These are phyloP conservation scores for Elsinoe necatrix DNA, from an alignment of 2,329 filamentous ascomycete genomes.

Conservation along the genomic window DNA sequence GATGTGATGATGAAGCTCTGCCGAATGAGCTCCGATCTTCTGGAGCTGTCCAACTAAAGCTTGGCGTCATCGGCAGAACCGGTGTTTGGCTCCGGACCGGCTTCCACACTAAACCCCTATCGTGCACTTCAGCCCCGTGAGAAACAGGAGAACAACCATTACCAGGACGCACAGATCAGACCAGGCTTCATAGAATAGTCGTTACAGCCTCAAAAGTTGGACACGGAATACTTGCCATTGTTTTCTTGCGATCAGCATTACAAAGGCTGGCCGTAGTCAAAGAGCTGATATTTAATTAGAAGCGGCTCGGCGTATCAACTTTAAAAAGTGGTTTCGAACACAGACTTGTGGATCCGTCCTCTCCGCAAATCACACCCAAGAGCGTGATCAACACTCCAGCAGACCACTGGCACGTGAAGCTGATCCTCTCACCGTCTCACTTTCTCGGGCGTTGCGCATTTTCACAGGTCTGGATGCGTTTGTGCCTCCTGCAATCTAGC, in stretches of 20 bases:
- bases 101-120: not conserved
- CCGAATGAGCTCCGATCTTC: not conserved
- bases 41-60: not conserved
- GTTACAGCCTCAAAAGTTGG: slow-evolving; percentile 1
- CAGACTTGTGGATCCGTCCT: not conserved
- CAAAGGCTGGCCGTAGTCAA: not conserved
- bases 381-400: slow-evolving; percentile 8
- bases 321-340: not conserved
- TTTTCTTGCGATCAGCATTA: not conserved
- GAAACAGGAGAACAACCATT: slow-evolving; percentile 12
- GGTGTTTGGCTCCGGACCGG: not conserved
- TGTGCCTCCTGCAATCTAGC: not conserved
- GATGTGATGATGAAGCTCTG: slow-evolving; percentile 2
- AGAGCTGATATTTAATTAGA: not conserved
- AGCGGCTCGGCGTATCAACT: not conserved
- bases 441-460: not conserved
- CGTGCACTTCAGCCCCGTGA: not conserved
- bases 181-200: not conserved
- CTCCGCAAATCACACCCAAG: not conserved
- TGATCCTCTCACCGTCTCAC: slow-evolving; percentile 12
- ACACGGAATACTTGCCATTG: not conserved
- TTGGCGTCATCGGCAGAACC: not conserved
- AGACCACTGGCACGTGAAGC: slow-evolving; percentile 7
- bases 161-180: not conserved
- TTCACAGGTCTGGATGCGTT: not conserved